These are phyloP conservation scores for Kluyveromyces lactis DNA, from an alignment of 805 yeast genomes.

Conservation along the genomic window DNA sequence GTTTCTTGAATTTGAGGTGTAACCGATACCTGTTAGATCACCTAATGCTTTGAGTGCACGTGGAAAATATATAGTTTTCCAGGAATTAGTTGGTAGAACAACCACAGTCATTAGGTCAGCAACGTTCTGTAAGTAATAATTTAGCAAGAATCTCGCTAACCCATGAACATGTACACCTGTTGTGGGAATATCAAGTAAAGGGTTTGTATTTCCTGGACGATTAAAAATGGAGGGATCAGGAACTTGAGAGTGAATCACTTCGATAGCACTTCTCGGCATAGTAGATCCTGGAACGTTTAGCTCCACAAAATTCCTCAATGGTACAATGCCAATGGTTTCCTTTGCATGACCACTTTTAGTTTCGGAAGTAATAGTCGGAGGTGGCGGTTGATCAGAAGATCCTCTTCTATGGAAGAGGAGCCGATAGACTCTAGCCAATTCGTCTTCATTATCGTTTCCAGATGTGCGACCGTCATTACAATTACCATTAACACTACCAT, in stretches of 20 bases:
- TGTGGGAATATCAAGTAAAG: conserved; percentile 40
- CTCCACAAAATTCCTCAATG: conserved; percentile 14
- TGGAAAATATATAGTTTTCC: conserved; percentile 83
- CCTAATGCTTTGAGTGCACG: conserved; percentile 77
- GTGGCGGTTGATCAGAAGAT: not conserved
- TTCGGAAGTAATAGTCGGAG: not conserved
- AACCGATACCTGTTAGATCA: conserved; percentile 65
- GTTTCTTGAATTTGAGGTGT: conserved; percentile 66
- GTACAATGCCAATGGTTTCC: conserved; percentile 3
- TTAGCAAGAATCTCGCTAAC: conserved; percentile 60
- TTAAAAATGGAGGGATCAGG: conserved; percentile 13
- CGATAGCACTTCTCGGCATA: conserved; percentile 9
- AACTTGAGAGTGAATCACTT: conserved; percentile 13
- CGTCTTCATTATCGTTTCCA: not conserved
- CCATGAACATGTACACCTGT: conserved; percentile 61
- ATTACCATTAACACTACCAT: not conserved
- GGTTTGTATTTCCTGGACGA: conserved; percentile 6
- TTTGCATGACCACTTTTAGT: not conserved
- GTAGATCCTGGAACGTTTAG: conserved; percentile 8
- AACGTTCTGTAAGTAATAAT: conserved; percentile 65
- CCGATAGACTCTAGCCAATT: conserved; percentile 19
- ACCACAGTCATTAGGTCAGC: conserved; percentile 74
- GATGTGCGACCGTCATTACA: not conserved
- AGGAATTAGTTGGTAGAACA: conserved; percentile 68
- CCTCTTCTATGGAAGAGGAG: conserved; percentile 38